Percentiles rank a stretch among this genome's conserved stretches.
Conservation (phyloP, 495 filamentous ascomycete genomes). For the Aspergillus leporis region DNA sequence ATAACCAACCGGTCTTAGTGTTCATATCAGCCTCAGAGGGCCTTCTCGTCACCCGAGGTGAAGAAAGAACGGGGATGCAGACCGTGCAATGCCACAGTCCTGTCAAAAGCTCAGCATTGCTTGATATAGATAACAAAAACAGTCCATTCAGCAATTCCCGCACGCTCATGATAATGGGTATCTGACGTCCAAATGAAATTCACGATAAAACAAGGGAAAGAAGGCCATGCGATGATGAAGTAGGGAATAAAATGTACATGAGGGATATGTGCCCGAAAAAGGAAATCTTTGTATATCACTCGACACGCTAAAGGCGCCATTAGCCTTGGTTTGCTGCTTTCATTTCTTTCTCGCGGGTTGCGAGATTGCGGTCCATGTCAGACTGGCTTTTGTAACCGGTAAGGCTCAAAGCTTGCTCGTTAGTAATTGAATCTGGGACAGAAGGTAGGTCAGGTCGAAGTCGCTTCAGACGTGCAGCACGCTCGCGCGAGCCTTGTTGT, state of each 20-base stretch:
- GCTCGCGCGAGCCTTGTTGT: slow-evolving; percentile 27
- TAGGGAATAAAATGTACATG: slow-evolving; percentile 1
- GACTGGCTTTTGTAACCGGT: slow-evolving; percentile 32
- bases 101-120: background rate
- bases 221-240: background rate
- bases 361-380: slow-evolving; percentile 34
- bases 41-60: background rate
- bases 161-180: slow-evolving; percentile 12
- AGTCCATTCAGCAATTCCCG: slow-evolving; percentile 2
- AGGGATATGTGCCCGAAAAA: background rate
- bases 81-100: background rate
- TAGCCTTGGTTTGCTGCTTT: slow-evolving; percentile 1
- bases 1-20: background rate
- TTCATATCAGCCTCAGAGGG: background rate
- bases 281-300: background rate
- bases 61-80: background rate
- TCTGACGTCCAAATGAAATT: slow-evolving; percentile 11
- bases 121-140: background rate
- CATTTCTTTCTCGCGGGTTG: slow-evolving; percentile 25
- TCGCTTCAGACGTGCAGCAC: slow-evolving; percentile 28
- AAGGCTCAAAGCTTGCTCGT: slow-evolving; percentile 28
- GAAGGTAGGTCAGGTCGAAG: slow-evolving; percentile 32
- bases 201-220: background rate
- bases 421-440: slow-evolving; percentile 25
- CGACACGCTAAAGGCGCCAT: background rate